phyloP scores from a whole-genome alignment of 257 asterid genomes.

The Capsicum pubescens region DNA sequence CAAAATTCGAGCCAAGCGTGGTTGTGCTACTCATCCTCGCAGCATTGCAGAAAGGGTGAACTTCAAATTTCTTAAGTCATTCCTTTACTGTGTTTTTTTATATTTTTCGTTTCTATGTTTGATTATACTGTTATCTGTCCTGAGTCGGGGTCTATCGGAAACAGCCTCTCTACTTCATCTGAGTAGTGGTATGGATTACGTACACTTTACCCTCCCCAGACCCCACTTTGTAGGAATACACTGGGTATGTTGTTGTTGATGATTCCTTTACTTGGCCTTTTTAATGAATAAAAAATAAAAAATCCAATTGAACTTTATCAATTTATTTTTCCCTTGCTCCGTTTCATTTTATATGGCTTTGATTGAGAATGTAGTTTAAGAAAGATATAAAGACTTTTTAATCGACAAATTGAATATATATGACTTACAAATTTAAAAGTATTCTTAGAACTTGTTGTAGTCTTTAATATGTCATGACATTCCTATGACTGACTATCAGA shows the following conservation, averaged over 20 bases:
- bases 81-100: background rate
- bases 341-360: background rate
- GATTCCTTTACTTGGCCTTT: background rate
- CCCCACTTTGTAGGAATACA: too few species aligned
- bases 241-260: too few species aligned
- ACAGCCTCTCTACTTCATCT: too few species aligned
- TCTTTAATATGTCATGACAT: background rate
- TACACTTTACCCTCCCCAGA: too few species aligned
- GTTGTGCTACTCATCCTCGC: slow-evolving; percentile 95
- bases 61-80: background rate
- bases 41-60: slow-evolving; percentile 91
- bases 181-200: too few species aligned
- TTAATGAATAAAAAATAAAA: background rate
- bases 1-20: slow-evolving; percentile 93
- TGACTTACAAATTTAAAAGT: background rate
- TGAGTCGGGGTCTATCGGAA: too few species aligned
- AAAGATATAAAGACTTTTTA: background rate
- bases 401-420: background rate
- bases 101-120: too few species aligned
- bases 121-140: too few species aligned
- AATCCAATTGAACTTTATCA: background rate
- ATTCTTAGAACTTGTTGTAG: background rate
- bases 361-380: background rate
- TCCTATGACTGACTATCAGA: background rate
- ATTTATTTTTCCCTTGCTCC: background rate